phyloP scores from a whole-genome alignment of 2,329 filamentous ascomycete species.

The Phialophora macrospora region DNA sequence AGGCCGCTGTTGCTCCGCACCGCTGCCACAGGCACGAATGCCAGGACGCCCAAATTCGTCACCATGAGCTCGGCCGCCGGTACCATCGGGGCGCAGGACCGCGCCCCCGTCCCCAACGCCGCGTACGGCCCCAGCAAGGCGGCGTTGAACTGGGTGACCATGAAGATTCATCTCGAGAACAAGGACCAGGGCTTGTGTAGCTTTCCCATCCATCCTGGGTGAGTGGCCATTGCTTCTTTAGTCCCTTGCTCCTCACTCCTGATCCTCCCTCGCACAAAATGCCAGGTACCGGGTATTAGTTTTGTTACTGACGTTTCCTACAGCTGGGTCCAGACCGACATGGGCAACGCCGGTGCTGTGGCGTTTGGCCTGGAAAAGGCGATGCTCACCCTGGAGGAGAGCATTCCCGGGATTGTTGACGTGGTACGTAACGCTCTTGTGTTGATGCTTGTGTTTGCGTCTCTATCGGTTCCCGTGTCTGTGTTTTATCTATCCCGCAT shows the following conservation, averaged over 20 bases:
- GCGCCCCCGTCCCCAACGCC: slow-evolving; percentile 16
- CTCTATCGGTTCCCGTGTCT: background rate
- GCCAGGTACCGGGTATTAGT: background rate
- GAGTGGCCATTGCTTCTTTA: background rate
- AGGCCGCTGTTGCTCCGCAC: slow-evolving; percentile 46
- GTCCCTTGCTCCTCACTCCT: background rate
- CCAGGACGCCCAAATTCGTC: slow-evolving; percentile 24
- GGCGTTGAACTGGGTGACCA: slow-evolving; percentile 46
- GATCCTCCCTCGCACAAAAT: background rate
- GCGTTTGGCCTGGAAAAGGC: slow-evolving; percentile 35
- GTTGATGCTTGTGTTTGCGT: background rate
- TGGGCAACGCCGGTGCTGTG: slow-evolving; percentile 37
- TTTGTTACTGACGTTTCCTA: background rate
- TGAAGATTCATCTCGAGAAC: slow-evolving; percentile 48
- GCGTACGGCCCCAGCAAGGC: slow-evolving; percentile 54
- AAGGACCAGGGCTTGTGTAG: slow-evolving; percentile 23
- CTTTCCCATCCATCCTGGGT: slow-evolving; percentile 29
- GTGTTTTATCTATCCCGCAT: too few species aligned
- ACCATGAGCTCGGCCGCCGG: slow-evolving; percentile 21
- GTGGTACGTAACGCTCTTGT: slow-evolving; percentile 22
- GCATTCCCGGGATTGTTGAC: slow-evolving; percentile 33
- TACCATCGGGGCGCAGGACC: slow-evolving; percentile 11
- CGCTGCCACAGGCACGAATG: background rate
- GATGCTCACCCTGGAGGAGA: slow-evolving; percentile 37
- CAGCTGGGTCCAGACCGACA: slow-evolving; percentile 39